These are phyloP conservation scores for Fraxinus latifolia DNA, from an alignment of 305 asterid genomes.

Conservation along the genomic window DNA sequence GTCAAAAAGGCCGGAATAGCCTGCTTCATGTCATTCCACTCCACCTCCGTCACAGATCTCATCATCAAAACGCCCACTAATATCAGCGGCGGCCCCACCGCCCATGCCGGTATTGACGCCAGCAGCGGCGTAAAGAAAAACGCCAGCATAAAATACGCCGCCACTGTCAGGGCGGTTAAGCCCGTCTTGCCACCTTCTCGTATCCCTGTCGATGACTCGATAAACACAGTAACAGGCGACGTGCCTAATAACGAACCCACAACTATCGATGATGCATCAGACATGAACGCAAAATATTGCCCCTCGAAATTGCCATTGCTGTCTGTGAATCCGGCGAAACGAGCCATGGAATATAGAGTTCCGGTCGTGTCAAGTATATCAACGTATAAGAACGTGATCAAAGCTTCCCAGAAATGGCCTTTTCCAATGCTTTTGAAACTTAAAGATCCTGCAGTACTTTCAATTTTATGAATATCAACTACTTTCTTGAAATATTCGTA, in stretches of 20 bases:
- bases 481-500: conserved; percentile 62
- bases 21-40: conserved; percentile 88
- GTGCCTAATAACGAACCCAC: conserved; percentile 81
- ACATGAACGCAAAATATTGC: conserved; percentile 85
- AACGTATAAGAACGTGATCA: conserved; percentile 72
- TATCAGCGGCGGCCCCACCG: conserved; percentile 96
- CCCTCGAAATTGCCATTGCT: conserved; percentile 73
- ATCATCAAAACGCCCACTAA: conserved; percentile 94
- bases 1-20: conserved; percentile 96
- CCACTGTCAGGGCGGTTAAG: conserved; percentile 80
- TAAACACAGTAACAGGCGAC: conserved; percentile 81
- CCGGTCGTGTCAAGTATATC: conserved; percentile 90
- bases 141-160: conserved; percentile 68
- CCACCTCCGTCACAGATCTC: conserved; percentile 85
- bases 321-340: conserved; percentile 81
- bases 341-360: conserved; percentile 82
- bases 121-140: conserved; percentile 85
- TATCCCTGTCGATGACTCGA: conserved; percentile 95
- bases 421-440: conserved; percentile 62
- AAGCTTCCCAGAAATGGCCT: conserved; percentile 80
- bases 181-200: conserved; percentile 93
- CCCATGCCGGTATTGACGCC: conserved; percentile 96
- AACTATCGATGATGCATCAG: conserved; percentile 82
- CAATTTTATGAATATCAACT: conserved; percentile 69
- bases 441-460: conserved; percentile 81